Base-by-base conservation (phyloP, 495 filamentous ascomycete species). In the Bathelium albidoporum region DNA sequence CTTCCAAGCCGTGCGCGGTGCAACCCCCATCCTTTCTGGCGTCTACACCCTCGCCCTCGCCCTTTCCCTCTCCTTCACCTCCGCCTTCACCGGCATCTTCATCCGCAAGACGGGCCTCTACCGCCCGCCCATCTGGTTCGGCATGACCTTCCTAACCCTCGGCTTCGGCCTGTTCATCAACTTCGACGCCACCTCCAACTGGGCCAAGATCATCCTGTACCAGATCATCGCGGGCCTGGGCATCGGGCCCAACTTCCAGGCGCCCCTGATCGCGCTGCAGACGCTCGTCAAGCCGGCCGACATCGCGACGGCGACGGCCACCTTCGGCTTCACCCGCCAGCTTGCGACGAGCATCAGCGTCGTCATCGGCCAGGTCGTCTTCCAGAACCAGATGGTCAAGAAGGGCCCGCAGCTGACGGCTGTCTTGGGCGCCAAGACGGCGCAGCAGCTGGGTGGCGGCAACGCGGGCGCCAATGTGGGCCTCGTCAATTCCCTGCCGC, bases 361-460 rank as follows among this genome's bases (percentile, higher is more conserved):
- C 29, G 89, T 91, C 24, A 81, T 94, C 28, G 91, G 91, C 18
- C 83, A 88, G 16, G 88, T 91, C 1, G 83, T 96, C 32, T 95
- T 95, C 74, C 83, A 87, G 71, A 89, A 89, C 68, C 72, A 66
- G 44, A 79, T 81, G 74, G 36, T 66, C 28, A 58, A 64, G 61
- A 67, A 75, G 39, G 64, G 67, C 18, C 61, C 41, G 11, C 20
- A 59, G 29, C 58, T 77, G 28, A 44, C 24, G 2, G 26, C n/a
- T 14, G 36, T 63, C 12, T 68, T 79, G 1, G 71, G 74, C 4
- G 66, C 72, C 0, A 45, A 69, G 29, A 59, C 69, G 10, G 78
- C 75, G 7, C 59, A 67, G 4, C 58, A 71, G 22, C 72, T 81
- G 34, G 73, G 72, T 32, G 78, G 79, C 2, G 71, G 68, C 20